Evolutionary conservation across 2,329 filamentous ascomycete species (phyloP), one percentile per base, ranked within the genome.

Genomic region (Aphanoascus verrucosus): DNA sequence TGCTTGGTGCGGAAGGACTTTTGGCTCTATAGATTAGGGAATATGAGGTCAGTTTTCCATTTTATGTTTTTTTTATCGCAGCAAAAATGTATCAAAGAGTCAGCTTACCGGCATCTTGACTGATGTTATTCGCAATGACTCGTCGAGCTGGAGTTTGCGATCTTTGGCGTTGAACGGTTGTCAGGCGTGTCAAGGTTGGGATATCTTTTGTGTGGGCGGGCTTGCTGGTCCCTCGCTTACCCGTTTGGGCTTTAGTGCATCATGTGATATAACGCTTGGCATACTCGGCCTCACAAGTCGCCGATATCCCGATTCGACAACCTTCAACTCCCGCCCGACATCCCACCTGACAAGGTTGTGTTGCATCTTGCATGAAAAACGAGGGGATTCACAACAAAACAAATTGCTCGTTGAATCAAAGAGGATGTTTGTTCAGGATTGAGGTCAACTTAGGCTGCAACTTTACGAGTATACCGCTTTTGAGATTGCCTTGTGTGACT

Each of bases 1-100:
- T 94, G 86, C 90, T 98, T 98, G 79, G 90, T 96, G 76, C 90
- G 87, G 89, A 98, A 98, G 74, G 90, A 88, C 86, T 98, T 98
- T 82, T 98, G 89, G 85, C 86, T 91, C 91, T 97, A 75, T 72
- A 58, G 56, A 48, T 28, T 20, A 23, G 23, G 14, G 15, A 50
- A 32, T 47, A 48, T 15, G 15, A 47, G 38, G 46, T 45, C 37
- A 45, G 49, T 28, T 28, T 28, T 31, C 5, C 17, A 7, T 14
- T 20, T 17, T 49, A 11, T 19, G 5, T 31, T 38, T 35, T 34
- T 42, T 32, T n/a, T 37, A 37, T 37, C 35, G n/a, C 15, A 9
- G 23, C 19, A 9, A 56, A 60, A 58, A 58, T 23, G n/a, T n/a
- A 31, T 3, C 52, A 64, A 58, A 60, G 55, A 55, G 35, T 20